Evolutionary conservation across 2,329 filamentous ascomycete species (phyloP), one percentile per base, ranked within the genome.

Genomic region (Diaporthe aspalathi): DNA sequence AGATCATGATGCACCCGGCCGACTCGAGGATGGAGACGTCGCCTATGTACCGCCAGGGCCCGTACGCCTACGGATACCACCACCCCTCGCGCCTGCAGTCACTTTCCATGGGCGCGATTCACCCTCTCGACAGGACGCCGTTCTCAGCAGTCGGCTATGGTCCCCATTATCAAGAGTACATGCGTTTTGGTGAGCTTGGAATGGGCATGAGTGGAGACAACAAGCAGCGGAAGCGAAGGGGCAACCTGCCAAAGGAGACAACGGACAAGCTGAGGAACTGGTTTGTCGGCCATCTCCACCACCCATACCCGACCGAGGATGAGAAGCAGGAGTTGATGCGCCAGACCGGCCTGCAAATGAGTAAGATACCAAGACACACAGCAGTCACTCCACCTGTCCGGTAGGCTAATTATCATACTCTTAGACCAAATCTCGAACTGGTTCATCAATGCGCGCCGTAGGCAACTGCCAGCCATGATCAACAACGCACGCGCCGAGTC

Each of bases 181-280:
- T 83, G 74, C 81, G 83, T 16, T 82, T 82, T 27, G 79, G 80
- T 20, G 83, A 85, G 4, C 78, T 83, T 63, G 74, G 77, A 16
- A 79, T 80, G 74, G 80, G 79, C 9, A 75, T 81, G 68, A 79
- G 78, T 22, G 81, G 79, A 2, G 86, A 88, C 70, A 82, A 78
- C 71, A 89, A 87, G 78, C 85, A 85, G 74, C 83, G 89, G 40
- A 91, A 90, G 79, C 87, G 94, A 67, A 88, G 94, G 49, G 94
- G 94, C 1, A 97, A 97, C 77, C 85, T 97, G 3, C 94, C 94
- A n/a, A 97, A 97, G 78, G 92, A 94, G 68, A 93, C 94, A 0
- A 97, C 94, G 0, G 93, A 95, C 78, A 91, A 93, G 75, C 85
- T 97, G 50, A 89, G 93, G 68, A 85, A 89, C 0, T 97, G 94